Percentiles rank a stretch among this genome's conserved stretches.
Conservation (phyloP, 352 stramenopile genomes). For the Phytopythium delawarense region DNA sequence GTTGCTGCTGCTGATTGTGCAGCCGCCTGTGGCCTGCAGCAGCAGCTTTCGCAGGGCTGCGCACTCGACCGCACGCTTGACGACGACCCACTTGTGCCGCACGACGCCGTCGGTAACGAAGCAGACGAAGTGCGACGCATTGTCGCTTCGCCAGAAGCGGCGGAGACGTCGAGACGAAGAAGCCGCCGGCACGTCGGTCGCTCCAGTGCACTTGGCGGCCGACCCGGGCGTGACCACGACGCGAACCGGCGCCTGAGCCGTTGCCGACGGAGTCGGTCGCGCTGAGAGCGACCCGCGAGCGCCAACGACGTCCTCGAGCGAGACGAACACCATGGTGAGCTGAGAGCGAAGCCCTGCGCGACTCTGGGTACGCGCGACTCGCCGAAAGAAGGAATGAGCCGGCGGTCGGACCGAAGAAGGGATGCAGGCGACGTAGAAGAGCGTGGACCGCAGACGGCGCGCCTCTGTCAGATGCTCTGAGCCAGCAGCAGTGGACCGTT, state of each 20-base stretch:
- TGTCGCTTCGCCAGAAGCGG: slow-evolving; percentile 3
- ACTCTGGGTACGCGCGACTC: background rate
- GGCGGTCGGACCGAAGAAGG: background rate
- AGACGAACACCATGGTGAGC: slow-evolving; percentile 71
- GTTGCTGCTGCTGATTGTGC: slow-evolving; percentile 20
- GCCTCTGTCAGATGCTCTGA: background rate
- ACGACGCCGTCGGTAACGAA: slow-evolving; percentile 74
- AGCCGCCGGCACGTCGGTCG: slow-evolving; percentile 9
- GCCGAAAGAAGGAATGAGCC: background rate
- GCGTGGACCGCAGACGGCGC: background rate
- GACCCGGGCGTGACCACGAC: slow-evolving; percentile 73
- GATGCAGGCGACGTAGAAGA: background rate
- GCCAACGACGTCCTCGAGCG: slow-evolving; percentile 55
- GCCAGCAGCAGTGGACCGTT: background rate
- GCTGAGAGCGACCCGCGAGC: slow-evolving; percentile 4
- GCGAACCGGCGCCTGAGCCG: slow-evolving; percentile 23
- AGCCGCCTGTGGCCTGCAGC: slow-evolving; percentile 26
- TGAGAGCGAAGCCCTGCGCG: background rate
- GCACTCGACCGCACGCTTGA: slow-evolving; percentile 47
- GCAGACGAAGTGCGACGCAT: slow-evolving; percentile 41
- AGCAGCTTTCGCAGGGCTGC: slow-evolving; percentile 36
- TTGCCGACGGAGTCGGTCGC: background rate
- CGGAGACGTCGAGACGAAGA: background rate
- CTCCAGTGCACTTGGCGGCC: slow-evolving; percentile 28
- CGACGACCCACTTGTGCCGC: slow-evolving; percentile 66